A percentile compares a stretch with the other conserved stretches of the same genome.
phyloP scores from a whole-genome alignment of 495 filamentous ascomycete genomes.

The Hypoxylon cercidicola region DNA sequence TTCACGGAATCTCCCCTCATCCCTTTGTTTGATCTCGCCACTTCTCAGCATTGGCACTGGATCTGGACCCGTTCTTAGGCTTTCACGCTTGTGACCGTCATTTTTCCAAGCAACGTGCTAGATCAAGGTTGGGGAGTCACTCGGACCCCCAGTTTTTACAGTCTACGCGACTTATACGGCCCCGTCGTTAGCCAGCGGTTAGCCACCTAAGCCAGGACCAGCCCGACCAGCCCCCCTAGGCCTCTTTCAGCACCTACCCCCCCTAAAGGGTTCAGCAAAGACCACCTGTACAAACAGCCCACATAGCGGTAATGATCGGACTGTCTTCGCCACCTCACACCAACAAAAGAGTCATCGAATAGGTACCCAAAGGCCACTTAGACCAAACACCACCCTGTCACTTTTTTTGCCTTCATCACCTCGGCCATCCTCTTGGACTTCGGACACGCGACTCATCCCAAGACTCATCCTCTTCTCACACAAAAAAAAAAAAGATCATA shows the following conservation, averaged over 20 bases:
- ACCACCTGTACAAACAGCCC: conserved; percentile 60
- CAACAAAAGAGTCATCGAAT: conserved; percentile 59
- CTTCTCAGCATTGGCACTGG: conserved; percentile 24
- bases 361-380: conserved; percentile 49
- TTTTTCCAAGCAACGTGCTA: conserved; percentile 45
- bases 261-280: conserved; percentile 31
- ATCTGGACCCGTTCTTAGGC: conserved; percentile 46
- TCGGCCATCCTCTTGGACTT: conserved; percentile 41
- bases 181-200: conserved; percentile 17
- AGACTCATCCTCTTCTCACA: conserved; percentile 29
- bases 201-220: conserved; percentile 15
- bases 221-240: too few species aligned
- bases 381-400: conserved; percentile 44
- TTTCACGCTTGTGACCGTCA: conserved; percentile 45
- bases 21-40: conserved; percentile 49
- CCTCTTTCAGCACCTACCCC: conserved; percentile 17
- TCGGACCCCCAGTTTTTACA: conserved; percentile 24
- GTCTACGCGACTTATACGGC: conserved; percentile 24
- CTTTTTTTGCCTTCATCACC: conserved; percentile 46
- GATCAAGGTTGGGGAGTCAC: conserved; percentile 44
- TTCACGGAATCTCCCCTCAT: conserved; percentile 40
- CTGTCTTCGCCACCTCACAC: conserved; percentile 49
- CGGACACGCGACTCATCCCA: conserved; percentile 49
- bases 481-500: conserved; percentile 4
- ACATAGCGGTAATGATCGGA: conserved; percentile 56